Percentiles rank a stretch among this genome's conserved stretches.
These are phyloP conservation scores for Croton setiger DNA, from an alignment of 441 rosid species.

Conservation along the genomic window DNA sequence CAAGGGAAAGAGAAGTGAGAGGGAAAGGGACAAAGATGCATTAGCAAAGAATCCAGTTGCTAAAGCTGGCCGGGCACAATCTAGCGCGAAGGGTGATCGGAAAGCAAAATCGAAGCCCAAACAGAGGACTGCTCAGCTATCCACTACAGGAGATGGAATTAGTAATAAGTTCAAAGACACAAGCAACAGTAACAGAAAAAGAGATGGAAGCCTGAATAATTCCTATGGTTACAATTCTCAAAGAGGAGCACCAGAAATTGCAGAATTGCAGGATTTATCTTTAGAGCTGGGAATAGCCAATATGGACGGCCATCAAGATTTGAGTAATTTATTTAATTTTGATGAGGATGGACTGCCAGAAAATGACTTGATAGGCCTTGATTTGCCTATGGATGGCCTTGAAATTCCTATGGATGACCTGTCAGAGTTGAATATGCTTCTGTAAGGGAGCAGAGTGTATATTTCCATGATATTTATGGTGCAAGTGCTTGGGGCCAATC, in stretches of 20 bases:
- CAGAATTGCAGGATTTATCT: constrained; percentile 36
- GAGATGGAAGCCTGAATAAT: constrained; percentile 23
- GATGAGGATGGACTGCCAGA: constrained; percentile 57
- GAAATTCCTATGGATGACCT: constrained; percentile 47
- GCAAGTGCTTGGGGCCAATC: constrained; percentile 29
- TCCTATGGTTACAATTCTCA: constrained; percentile 15
- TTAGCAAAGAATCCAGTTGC: constrained; percentile 23
- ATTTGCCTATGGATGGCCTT: constrained; percentile 38
- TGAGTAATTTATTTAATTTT: constrained; percentile 39
- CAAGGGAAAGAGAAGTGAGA: constrained; percentile 67
- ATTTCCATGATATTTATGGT: constrained; percentile 29
- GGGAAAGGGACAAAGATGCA: constrained; percentile 43
- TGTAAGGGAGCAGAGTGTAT: constrained; percentile 35
- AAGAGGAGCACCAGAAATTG: constrained; percentile 27
- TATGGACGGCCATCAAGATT: constrained; percentile 33
- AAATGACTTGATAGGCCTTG: constrained; percentile 40
- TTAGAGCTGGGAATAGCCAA: constrained; percentile 35
- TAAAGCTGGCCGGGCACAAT: constrained; percentile 33
- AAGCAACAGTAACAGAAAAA: constrained; percentile 25
- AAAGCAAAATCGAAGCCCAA: constrained; percentile 55
- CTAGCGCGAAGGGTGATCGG: constrained; percentile 42
- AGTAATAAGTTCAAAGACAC: constrained; percentile 27
- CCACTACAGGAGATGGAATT: constrained; percentile 39
- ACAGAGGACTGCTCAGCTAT: constrained; percentile 46
- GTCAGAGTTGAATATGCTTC: constrained; percentile 36